Base-by-base conservation (phyloP, 352 stramenopile genomes). In the Pythium dissotocum region DNA sequence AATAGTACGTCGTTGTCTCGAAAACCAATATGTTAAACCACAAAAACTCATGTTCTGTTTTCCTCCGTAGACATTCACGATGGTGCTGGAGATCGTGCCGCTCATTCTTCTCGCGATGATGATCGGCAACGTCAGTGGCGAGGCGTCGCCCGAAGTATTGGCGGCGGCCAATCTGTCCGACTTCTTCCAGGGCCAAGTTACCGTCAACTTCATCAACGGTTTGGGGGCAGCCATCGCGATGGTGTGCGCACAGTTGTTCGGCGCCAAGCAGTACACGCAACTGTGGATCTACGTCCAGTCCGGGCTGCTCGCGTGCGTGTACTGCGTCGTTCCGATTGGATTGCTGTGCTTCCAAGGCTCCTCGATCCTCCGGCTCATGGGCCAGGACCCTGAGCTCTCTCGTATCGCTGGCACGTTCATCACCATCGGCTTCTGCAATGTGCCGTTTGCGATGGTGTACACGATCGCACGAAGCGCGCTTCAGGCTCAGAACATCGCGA, bases 241-340 rank as follows among this genome's bases (percentile, higher is more conserved):
- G 30, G 58, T 82, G 32, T 83, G 70, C 48, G 75, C 76, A 16
- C 77, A 83, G 49, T 66, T 71, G 12, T 76, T 68, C 21, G 77
- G 77, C 6, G 74, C 58, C 28, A 77, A 75, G 33, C 65, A 72
- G 46, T 63, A 63, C 8, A 60, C 58, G 3, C 73, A 87, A 52
- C 46, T 85, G 30, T 82, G 79, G 65, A n/a, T 85, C 16, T 78
- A 78, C 26, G 65, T 67, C 1, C 79, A 87, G 62, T 69, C 79
- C 0, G 77, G 70, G 2, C 32, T 82, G 14, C 9, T 83, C 24
- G 26, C 77, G 4, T 77, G 63, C 48, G 24, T 58, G 10, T 57
- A 67, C 42, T 64, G 51, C n/a, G 28, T 77, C 3, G 63, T 69
- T 6, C 63, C 71, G 21, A 52, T 54, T 0, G 18, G 40, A 1